Percentiles rank a stretch among this genome's conserved stretches.
phyloP scores from a whole-genome alignment of 2,329 filamentous ascomycete species.

The Fusarium nodosum region DNA sequence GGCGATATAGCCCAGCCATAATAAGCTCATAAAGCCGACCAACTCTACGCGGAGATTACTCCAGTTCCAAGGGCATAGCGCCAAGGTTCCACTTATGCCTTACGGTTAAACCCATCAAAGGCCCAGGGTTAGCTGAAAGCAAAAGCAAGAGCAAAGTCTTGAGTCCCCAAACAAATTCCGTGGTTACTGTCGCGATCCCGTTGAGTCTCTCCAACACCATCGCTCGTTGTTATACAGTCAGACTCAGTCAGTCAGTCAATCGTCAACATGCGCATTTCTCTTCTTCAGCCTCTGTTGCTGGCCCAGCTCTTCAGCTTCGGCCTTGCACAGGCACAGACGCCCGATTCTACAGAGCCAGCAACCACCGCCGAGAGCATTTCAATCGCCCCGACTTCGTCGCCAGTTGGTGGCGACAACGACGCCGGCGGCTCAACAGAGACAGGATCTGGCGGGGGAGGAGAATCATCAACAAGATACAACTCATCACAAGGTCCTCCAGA shows the following conservation, averaged over 20 bases:
- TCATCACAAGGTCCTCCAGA: constrained; percentile 31
- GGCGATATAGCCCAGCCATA: constrained; percentile 9
- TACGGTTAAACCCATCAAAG: constrained; percentile 3
- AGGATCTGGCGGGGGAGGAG: neutral
- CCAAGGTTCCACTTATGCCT: constrained; percentile 18
- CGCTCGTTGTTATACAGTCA: neutral
- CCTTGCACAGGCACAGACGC: constrained; percentile 23
- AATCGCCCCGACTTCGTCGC: constrained; percentile 10
- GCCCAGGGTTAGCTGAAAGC: neutral
- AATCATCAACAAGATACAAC: constrained; percentile 6
- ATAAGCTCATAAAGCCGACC: constrained; percentile 15
- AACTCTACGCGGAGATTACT: constrained; percentile 13
- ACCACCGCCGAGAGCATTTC: constrained; percentile 32
- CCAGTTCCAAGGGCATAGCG: constrained; percentile 13
- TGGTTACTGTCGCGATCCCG: neutral
- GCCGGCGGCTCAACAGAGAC: constrained; percentile 15
- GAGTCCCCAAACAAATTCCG: neutral
- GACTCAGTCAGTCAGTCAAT: neutral
- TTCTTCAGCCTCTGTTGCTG: constrained; percentile 21
- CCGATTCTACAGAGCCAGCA: constrained; percentile 26
- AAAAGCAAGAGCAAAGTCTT: constrained; percentile 7
- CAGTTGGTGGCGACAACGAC: neutral
- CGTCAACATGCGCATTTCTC: constrained; percentile 22
- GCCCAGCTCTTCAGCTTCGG: constrained; percentile 16
- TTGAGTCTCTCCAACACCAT: neutral